Base-by-base conservation (phyloP, 106 monocot genomes). In the Acanthochlamys bracteata region DNA sequence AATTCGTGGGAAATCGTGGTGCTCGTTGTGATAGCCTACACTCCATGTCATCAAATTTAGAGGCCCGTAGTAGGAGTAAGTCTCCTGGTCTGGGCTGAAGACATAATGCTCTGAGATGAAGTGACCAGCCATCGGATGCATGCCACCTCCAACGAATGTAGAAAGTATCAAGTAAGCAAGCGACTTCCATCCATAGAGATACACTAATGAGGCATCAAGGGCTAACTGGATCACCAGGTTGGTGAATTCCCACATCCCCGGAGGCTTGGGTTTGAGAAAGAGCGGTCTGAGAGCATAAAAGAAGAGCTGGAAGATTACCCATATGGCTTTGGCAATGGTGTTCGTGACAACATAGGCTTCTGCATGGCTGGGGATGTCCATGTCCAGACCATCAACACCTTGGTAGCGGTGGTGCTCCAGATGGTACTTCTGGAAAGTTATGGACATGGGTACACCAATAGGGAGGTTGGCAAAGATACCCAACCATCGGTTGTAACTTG, bases 71-170 rank as follows among this genome's bases (percentile, higher is more conserved):
- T 93, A 93, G 0, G 93, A 93, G 61, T 93, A 93, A 0, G 93
- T 93, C 76, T 93, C 93, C 66, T 93, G 93, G 0, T 75, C 81
- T 6, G 83, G 85, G 23, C 63, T 47, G 61, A 93, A 93, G 7
- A 93, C 72, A n/a, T 93, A 93, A 67, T 93, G 93, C 79, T 89
- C 89, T 0, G 93, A 93, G 51, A 93, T 89, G 75, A 93, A 89
- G 62, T 93, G 93, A 12, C 89, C 93, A 0, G 93, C 93, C 85
- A 89, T 89, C 0, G 93, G 93, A 66, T 93, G 93, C 83, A 89
- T 78, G 2, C 93, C 93, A 23, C 93, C 93, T 15, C 93, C 89
- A 7, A 93, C 89, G 24, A 89, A 93, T 6, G 93, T 93, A 0
- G 89, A 64, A 0, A 93, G 78, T 10, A 93, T 76, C 49, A 93